A percentile compares a stretch with the other conserved stretches of the same genome.
Evolutionary conservation across 257 asterid species (phyloP).

Genomic region (Ophiorrhiza pumila): DNA sequence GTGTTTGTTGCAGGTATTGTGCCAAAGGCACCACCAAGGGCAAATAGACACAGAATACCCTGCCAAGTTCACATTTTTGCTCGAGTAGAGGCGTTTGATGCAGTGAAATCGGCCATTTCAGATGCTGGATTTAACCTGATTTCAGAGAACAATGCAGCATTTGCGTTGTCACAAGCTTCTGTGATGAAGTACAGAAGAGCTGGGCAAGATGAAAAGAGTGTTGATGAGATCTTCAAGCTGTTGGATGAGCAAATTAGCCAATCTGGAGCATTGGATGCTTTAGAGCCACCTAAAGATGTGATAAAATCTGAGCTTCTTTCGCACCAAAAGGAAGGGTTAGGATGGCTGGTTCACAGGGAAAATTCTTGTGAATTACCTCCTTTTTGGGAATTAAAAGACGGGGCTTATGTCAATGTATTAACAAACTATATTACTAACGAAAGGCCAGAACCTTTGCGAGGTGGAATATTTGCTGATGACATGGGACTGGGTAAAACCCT

Average conservation of each 20-base stretch:
- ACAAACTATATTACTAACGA: constrained; percentile 54
- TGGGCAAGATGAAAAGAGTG: constrained; percentile 42
- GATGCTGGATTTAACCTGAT: constrained; percentile 55
- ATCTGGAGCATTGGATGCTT: constrained; percentile 38
- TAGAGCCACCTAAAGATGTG: constrained; percentile 67
- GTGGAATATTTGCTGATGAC: constrained; percentile 88
- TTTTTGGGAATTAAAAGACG: constrained; percentile 65
- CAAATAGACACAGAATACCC: constrained; percentile 41
- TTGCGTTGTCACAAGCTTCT: constrained; percentile 54
- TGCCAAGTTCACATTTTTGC: constrained; percentile 83
- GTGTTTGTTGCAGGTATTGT: constrained; percentile 53
- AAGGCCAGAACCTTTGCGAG: constrained; percentile 71
- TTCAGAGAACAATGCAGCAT: constrained; percentile 38
- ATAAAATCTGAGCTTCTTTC: constrained; percentile 55
- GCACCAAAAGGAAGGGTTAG: constrained; percentile 78
- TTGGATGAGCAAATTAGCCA: constrained; percentile 53
- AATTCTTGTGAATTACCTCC: constrained; percentile 67
- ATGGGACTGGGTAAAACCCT: constrained; percentile 94
- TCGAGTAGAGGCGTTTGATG: constrained; percentile 41
- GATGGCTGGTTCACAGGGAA: constrained; percentile 80
- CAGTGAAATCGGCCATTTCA: constrained; percentile 40
- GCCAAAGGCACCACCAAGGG: constrained; percentile 49
- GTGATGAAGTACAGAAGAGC: constrained; percentile 44
- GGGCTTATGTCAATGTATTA: constrained; percentile 52
- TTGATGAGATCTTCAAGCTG: constrained; percentile 69